Evolutionary conservation across 495 filamentous ascomycete genomes (phyloP), one percentile per base, ranked within the genome.

Genomic region (Bathelium albidoporum): DNA sequence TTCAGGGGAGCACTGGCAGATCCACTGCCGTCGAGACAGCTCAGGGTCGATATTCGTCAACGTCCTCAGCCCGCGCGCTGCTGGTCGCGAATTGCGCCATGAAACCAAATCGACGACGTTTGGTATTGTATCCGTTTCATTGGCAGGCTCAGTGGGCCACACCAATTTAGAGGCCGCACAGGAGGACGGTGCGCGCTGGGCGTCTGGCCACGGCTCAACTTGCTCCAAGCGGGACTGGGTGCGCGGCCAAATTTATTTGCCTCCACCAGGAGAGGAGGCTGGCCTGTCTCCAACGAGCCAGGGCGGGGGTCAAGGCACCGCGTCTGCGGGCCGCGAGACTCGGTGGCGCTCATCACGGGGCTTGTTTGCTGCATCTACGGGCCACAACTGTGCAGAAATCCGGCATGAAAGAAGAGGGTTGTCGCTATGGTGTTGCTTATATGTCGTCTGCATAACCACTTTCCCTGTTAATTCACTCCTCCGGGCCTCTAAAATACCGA

Each of bases 351-450:
- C 49, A 29, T 55, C 49, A 55, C 49, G 49, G 12, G 49, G 49
- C 20, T 55, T 7, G 5, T 20, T 20, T 29, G 16, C 34, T 39
- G 34, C 34, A 14, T 39, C 34, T 14, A 39, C 34, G 34, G 34
- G 5, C 14, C 31, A 18, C 24, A 16, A 36, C 22, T 53, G 14
- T 20, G 5, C 10, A 7, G 10, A n/a, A 3, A 60, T 60, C 10
- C 7, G 32, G 10, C 16, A 45, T 9, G 32, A 24, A 20, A 20
- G 22, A 24, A 36, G 14, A 24, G 32, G 32, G 1, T 4, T n/a
- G 43, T 14, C 66, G 20, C 62, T 22, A 24, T 60, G 32, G 22
- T 60, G n/a, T 24, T 60, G 58, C 24, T 55, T 12, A 29, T 55
- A 55, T 29, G 22, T 26, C 2, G 49, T n/a, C 49, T 55, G 49